Evolutionary conservation across 352 stramenopile species (phyloP), one percentile per base, ranked within the genome.

Genomic region (Phytopythium kandeliae): DNA sequence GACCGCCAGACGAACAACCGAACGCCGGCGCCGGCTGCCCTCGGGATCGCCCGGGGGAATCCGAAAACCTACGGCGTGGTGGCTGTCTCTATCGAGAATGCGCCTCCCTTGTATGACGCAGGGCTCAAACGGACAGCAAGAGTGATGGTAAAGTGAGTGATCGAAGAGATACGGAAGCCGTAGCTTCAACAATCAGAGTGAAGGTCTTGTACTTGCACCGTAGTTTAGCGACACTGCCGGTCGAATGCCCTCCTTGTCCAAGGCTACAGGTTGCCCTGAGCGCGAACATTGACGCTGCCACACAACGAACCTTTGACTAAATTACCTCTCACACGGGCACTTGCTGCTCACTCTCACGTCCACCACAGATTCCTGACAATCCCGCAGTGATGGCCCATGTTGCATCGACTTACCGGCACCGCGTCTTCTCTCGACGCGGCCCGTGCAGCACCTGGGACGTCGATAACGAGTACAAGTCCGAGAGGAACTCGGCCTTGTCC

Each of bases 401-500:
- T 19, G n/a, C 28, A 19, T 19, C 22, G 10, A 3, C 12, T 28
- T 25, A 31, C n/a, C 45, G 19, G 11, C 15, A 22, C 1, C 6
- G 45, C 28, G 30, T 28, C 45, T 24, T 21, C 45, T 31, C 10
- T 3, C 13, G 45, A 28, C 45, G 45, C 4, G 45, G 30, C 11
- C 45, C 45, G 10, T 40, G 45, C 34, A 60, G 67, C 43, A 68
- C 53, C 38, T 56, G 62, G 24, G 67, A 70, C 44, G 54, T 51
- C 17, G 63, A 70, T 48, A 72, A 26, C 42, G 63, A 72, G 41
- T 76, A 76, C 35, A 76, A 45, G 22, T 76, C 67, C 48, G 63
- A 72, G 3, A 76, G 60, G 41, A 76, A 76, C 1, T 60, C 60
- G 26, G 66, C 54, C 57, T 72, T 76, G 49, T 76, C 60, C n/a